phyloP scores from a whole-genome alignment of 2,329 filamentous ascomycete species.

The Neofusicoccum kwambonambiense region DNA sequence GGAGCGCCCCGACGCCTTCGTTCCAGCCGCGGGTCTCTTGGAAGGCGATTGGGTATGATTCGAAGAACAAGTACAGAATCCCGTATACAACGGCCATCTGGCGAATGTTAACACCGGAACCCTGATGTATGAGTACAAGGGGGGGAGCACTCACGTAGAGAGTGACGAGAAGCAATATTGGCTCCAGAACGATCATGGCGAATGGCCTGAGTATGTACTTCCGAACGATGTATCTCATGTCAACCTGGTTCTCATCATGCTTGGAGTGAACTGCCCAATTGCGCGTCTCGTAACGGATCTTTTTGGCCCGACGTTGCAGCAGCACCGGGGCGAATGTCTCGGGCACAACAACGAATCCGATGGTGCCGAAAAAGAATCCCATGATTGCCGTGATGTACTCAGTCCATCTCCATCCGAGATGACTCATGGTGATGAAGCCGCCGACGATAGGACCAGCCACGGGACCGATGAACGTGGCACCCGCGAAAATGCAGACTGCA shows the following conservation, averaged over 20 bases:
- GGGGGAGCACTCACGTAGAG: constrained; percentile 29
- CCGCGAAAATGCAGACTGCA: constrained; percentile 45
- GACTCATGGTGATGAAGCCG: constrained; percentile 48
- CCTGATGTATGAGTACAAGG: not conserved
- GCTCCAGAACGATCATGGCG: constrained; percentile 49
- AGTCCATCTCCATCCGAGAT: constrained; percentile 59
- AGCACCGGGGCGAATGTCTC: constrained; percentile 54
- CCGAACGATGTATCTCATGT: constrained; percentile 37
- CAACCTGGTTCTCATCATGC: constrained; percentile 43
- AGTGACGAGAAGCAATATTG: constrained; percentile 49
- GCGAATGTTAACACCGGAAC: not conserved
- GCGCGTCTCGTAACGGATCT: constrained; percentile 48
- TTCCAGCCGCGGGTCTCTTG: constrained; percentile 43
- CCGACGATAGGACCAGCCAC: constrained; percentile 48
- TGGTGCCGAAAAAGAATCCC: constrained; percentile 38
- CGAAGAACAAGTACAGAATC: constrained; percentile 49
- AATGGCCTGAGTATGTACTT: constrained; percentile 49
- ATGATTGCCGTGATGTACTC: constrained; percentile 56
- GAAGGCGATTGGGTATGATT: constrained; percentile 49
- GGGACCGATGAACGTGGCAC: constrained; percentile 51
- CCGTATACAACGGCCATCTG: constrained; percentile 37
- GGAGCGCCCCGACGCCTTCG: constrained; percentile 40
- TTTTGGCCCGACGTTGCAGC: constrained; percentile 48
- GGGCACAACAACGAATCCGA: constrained; percentile 49
- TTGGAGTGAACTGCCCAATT: constrained; percentile 49